A percentile compares a stretch with the other conserved stretches of the same genome.
These are phyloP conservation scores for Scytalidium lignicola DNA, from an alignment of 2,329 filamentous ascomycete genomes.

Conservation along the genomic window DNA sequence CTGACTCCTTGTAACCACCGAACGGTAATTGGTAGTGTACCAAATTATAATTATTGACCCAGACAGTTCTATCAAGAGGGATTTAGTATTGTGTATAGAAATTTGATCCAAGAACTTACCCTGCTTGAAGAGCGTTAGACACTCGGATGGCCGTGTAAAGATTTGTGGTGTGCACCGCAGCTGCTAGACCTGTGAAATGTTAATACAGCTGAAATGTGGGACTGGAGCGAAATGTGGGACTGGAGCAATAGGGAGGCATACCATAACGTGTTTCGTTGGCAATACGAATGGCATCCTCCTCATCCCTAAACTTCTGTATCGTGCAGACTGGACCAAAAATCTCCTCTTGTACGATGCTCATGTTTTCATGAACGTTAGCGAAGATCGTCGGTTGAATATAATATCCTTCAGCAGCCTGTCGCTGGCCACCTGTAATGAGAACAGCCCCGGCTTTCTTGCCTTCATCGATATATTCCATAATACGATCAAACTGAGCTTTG, in stretches of 20 bases:
- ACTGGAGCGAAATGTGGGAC: too few species aligned
- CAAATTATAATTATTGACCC: conserved; percentile 49
- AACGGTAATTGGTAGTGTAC: conserved; percentile 60
- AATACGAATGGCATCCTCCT: conserved; percentile 56
- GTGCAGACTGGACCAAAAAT: conserved; percentile 66
- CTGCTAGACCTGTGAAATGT: too few species aligned
- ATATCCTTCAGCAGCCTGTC: conserved; percentile 54
- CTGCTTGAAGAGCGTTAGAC: conserved; percentile 55
- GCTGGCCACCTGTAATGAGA: conserved; percentile 53
- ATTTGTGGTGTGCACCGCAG: conserved; percentile 59
- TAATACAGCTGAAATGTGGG: too few species aligned
- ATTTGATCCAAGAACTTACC: conserved; percentile 17
- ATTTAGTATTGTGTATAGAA: conserved; percentile 46
- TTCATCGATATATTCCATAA: conserved; percentile 57
- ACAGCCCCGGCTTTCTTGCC: conserved; percentile 59
- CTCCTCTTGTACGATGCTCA: conserved; percentile 67
- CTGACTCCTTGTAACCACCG: conserved; percentile 69
- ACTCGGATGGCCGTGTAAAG: conserved; percentile 61
- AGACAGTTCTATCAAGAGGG: conserved; percentile 8
- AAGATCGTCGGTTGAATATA: conserved; percentile 69
- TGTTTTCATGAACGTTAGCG: conserved; percentile 58
- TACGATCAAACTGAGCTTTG: conserved; percentile 60
- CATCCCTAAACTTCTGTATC: conserved; percentile 62
- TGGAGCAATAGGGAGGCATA: too few species aligned
- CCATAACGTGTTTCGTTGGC: conserved; percentile 60